Conservation (phyloP, 1,139 yeast genomes). For the Pneumocystis murina region DNA sequence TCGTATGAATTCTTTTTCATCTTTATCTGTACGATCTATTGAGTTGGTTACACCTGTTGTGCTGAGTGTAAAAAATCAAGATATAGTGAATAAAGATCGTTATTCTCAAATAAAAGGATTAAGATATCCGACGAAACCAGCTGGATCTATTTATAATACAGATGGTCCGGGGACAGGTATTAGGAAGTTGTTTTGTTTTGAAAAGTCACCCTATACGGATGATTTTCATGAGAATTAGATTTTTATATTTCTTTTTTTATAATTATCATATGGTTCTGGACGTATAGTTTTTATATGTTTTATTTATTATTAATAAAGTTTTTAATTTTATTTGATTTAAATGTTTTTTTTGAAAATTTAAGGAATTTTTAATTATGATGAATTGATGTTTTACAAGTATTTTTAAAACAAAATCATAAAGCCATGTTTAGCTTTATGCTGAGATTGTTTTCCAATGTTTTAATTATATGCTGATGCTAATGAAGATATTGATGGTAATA, state of each 20-base stretch:
- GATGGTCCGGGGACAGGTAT: not conserved
- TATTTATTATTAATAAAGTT: no score
- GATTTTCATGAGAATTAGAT: not conserved
- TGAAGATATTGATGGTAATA: not conserved
- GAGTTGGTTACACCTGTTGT: not conserved
- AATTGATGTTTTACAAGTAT: not conserved
- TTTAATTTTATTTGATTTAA: no score
- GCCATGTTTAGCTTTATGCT: not conserved
- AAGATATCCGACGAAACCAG: not conserved
- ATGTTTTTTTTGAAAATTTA: no score
- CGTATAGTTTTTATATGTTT: no score
- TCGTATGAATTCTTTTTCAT: not conserved
- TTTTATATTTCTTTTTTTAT: not conserved
- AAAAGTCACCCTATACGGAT: not conserved
- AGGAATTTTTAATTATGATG: not conserved
- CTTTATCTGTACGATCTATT: not conserved
- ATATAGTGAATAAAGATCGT: not conserved
- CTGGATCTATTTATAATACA: not conserved
- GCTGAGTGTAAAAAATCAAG: not conserved
- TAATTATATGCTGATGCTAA: not conserved
- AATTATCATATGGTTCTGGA: not conserved
- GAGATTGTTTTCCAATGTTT: not conserved
- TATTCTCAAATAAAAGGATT: not conserved
- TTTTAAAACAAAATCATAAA: not conserved
- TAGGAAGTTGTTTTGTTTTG: not conserved